Conservation (phyloP, 192 early-diverging fungal species). For the Jimgerdemannia flammicorona region DNA sequence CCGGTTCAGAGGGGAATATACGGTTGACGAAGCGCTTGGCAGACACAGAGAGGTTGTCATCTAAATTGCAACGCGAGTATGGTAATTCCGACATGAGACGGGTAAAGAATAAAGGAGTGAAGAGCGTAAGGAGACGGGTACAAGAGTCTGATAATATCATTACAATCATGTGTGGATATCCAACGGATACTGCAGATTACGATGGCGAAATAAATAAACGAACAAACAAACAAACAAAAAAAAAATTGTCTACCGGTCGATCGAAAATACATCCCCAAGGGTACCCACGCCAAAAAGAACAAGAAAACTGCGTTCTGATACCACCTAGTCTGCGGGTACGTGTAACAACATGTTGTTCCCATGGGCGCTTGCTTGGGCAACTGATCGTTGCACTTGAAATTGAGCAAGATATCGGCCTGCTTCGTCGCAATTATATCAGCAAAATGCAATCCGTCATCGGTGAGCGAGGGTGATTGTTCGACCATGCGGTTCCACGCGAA, state of each 20-base stretch:
- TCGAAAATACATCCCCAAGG: conserved; percentile 20
- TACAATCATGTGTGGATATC: neutral
- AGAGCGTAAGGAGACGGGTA: conserved; percentile 13
- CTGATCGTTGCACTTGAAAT: conserved; percentile 57
- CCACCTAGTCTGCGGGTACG: conserved; percentile 43
- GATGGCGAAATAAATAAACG: neutral
- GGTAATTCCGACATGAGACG: neutral
- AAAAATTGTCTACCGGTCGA: conserved; percentile 5
- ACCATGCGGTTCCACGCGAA: conserved; percentile 49
- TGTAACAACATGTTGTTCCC: conserved; percentile 56
- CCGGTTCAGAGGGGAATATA: conserved; percentile 32
- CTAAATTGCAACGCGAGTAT: neutral
- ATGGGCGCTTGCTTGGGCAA: conserved; percentile 41
- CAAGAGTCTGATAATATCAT: neutral
- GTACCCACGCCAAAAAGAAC: conserved; percentile 38
- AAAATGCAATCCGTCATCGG: conserved; percentile 74
- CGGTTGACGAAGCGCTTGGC: neutral
- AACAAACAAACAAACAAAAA: neutral
- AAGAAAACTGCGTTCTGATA: conserved; percentile 32
- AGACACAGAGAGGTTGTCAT: neutral
- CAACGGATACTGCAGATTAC: too few species aligned
- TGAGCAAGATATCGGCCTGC: conserved; percentile 56
- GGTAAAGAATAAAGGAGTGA: neutral
- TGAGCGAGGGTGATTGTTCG: conserved; percentile 29
- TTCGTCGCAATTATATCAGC: conserved; percentile 33